A percentile compares a stretch with the other conserved stretches of the same genome.
Evolutionary conservation across 2,329 filamentous ascomycete species (phyloP).

Genomic region (Fusarium buxicola): DNA sequence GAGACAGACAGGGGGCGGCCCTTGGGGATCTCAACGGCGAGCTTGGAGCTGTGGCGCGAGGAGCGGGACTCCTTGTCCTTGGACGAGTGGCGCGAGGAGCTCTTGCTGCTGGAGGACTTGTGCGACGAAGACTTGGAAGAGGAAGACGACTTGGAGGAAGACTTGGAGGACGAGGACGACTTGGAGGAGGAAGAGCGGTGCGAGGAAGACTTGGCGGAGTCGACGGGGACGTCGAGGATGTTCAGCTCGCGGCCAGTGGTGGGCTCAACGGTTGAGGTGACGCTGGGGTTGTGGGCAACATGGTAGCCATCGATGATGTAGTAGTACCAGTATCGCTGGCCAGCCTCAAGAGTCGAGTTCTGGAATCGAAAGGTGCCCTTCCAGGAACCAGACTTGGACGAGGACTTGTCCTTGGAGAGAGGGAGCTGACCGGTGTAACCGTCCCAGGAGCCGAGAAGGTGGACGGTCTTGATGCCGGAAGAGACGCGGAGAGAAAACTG

Average conservation of each 20-base stretch:
- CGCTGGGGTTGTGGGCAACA: slow-evolving; percentile 93
- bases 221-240: slow-evolving; percentile 88
- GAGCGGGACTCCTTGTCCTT: slow-evolving; percentile 58
- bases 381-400: slow-evolving; percentile 91
- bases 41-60: slow-evolving; percentile 60
- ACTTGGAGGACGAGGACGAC: slow-evolving; percentile 55
- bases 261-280: slow-evolving; percentile 89
- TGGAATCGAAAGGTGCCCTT: slow-evolving; percentile 97
- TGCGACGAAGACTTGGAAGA: slow-evolving; percentile 53
- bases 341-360: slow-evolving; percentile 84
- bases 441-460: slow-evolving; percentile 98
- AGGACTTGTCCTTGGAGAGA: slow-evolving; percentile 86
- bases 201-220: slow-evolving; percentile 56
- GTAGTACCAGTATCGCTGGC: slow-evolving; percentile 99
- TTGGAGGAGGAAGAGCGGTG: slow-evolving; percentile 56
- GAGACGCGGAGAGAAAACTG: slow-evolving; percentile 97
- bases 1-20: slow-evolving; percentile 89
- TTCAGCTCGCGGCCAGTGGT: slow-evolving; percentile 97
- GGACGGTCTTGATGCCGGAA: slow-evolving; percentile 95
- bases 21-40: slow-evolving; percentile 79
- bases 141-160: slow-evolving; percentile 56
- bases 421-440: slow-evolving; percentile 95
- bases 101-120: slow-evolving; percentile 48
- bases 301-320: slow-evolving; percentile 99
- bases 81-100: slow-evolving; percentile 59